Conservation (phyloP, 2,329 filamentous ascomycete genomes). For the Epichloe bromicola region DNA sequence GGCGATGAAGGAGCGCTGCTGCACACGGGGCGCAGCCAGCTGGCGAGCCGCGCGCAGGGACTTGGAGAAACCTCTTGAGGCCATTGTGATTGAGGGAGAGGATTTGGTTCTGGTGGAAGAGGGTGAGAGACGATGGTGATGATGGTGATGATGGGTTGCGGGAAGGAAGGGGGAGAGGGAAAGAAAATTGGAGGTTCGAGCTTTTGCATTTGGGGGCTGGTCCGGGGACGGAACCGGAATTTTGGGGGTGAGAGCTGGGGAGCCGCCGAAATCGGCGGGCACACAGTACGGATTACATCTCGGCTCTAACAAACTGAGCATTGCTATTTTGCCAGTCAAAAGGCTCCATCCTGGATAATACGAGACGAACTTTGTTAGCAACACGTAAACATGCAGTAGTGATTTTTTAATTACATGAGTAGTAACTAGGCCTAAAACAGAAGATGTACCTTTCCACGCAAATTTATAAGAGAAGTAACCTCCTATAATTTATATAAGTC, state of each 20-base stretch:
- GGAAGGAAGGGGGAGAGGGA: constrained; percentile 6
- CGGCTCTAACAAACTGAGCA: too few relatives aligned
- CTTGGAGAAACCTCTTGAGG: constrained; percentile 61
- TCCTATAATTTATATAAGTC: too few relatives aligned
- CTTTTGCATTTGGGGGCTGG: not conserved
- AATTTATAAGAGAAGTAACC: too few relatives aligned
- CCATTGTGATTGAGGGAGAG: constrained; percentile 43
- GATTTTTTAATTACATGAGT: too few relatives aligned
- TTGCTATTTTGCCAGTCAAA: too few relatives aligned
- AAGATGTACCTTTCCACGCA: too few relatives aligned
- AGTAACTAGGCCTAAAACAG: too few relatives aligned
- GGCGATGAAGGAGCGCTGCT: constrained; percentile 51
- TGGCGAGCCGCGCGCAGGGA: constrained; percentile 49
- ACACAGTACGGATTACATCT: too few relatives aligned
- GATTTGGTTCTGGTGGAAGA: constrained; percentile 10
- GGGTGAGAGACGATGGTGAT: constrained; percentile 13
- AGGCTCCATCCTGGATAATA: not conserved
- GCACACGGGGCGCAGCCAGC: constrained; percentile 44
- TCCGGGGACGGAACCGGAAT: constrained; percentile 1
- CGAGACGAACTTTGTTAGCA: too few relatives aligned
- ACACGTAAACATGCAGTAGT: too few relatives aligned
- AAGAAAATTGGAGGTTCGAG: constrained; percentile 9
- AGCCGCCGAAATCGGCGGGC: too few relatives aligned
- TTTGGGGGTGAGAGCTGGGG: constrained; percentile 3
- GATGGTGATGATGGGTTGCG: constrained; percentile 3